Evolutionary conservation across 2,329 filamentous ascomycete genomes (phyloP), one percentile per base, ranked within the genome.

Genomic region (Juglanconis oblonga): DNA sequence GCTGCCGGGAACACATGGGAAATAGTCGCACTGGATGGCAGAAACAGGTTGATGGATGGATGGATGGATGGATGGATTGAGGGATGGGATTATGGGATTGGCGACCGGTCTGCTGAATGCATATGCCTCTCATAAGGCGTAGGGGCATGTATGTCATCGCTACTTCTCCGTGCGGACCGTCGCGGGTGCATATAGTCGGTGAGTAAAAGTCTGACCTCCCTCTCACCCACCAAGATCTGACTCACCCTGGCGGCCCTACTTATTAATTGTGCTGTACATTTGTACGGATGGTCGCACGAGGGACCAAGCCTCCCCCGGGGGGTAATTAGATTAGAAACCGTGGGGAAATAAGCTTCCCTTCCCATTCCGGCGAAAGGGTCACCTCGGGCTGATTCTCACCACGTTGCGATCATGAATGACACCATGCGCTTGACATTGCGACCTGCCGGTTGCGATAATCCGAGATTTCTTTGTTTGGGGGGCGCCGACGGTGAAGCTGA

Each of bases 131-230:
- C 35, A 36, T 33, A 48, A 24, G 42, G 56, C 44, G 31, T 48
- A 44, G 40, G 17, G 44, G 35, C 57, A 54, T 24, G 35, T 51
- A 24, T 38, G 53, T 53, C 58, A 57, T 48, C 48, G 13, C 57
- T 51, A 31, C 38, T 54, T 53, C 17, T 51, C 32, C 24, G 14
- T 29, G 9, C 45, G 6, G 31, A 11, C 35, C 10, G 55, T 53
- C 17, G 59, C 55, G 49, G 36, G 45, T 36, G 59, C 59, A 62
- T 58, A 58, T 51, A 55, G 56, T 62, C 59, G 59, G 59, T 62
- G 59, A 62, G 44, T 24, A 24, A 24, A 24, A 24, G 17, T 40
- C 48, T 17, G 29, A 36, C 40, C 36, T 33, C 7, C 55, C 33
- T 36, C 11, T 31, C 48, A 50, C 42, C 14, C 52, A 33, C 4